Conservation (phyloP, 2,329 filamentous ascomycete species). For the Orbilia blumenaviensis region DNA sequence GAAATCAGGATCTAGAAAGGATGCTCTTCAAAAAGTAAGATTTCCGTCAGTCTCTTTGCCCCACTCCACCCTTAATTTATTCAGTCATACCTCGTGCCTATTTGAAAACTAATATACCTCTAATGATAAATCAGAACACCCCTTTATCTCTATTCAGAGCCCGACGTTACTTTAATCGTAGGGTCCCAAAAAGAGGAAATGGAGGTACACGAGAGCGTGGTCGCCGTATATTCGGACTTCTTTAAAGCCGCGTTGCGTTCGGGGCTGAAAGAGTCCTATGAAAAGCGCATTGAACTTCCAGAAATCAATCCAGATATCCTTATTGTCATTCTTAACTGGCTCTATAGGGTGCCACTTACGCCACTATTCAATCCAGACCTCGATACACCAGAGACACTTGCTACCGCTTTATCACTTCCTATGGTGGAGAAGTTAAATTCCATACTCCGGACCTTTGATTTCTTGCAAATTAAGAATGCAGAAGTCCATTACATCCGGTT, state of each 20-base stretch:
- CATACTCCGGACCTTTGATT: not conserved
- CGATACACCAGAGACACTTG: not conserved
- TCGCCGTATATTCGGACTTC: not conserved
- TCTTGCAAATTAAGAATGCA: not conserved
- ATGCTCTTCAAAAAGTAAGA: too few relatives aligned
- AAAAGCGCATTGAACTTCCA: not conserved
- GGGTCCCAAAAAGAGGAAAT: not conserved
- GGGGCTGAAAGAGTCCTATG: not conserved
- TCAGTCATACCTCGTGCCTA: too few relatives aligned
- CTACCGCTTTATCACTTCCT: not conserved
- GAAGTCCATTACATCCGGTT: not conserved
- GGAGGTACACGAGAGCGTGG: not conserved
- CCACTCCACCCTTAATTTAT: too few relatives aligned
- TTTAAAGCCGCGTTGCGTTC: conserved; percentile 6
- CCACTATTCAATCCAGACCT: not conserved
- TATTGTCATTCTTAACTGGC: not conserved
- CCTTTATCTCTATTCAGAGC: not conserved
- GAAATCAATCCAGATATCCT: not conserved
- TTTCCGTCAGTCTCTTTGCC: too few relatives aligned
- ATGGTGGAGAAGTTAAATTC: not conserved
- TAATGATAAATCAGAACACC: not conserved
- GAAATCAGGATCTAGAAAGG: too few relatives aligned
- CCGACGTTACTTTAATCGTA: not conserved
- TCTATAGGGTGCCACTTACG: not conserved
- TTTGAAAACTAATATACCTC: too few relatives aligned